Percentiles rank a stretch among this genome's conserved stretches.
phyloP scores from a whole-genome alignment of 192 early-diverging fungal species.

The Linnemannia hyalina region DNA sequence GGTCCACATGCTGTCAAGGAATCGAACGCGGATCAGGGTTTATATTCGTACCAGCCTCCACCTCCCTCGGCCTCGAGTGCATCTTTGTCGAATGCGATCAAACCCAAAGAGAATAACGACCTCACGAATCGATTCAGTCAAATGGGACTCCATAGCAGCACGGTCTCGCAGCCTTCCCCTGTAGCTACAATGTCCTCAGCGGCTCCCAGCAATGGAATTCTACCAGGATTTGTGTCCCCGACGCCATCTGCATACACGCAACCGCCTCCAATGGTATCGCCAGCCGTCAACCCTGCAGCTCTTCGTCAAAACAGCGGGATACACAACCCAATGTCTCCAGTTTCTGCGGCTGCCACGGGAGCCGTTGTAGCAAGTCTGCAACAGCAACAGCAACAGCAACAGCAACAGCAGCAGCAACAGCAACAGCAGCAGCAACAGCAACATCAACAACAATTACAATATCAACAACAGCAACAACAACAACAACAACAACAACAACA shows the following conservation, averaged over 20 bases:
- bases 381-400: slow-evolving; percentile 15
- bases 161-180: not conserved
- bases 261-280: slow-evolving; percentile 7
- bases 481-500: not conserved
- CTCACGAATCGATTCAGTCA: slow-evolving; percentile 27
- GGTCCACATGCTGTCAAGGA: slow-evolving; percentile 37
- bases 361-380: slow-evolving; percentile 35
- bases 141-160: slow-evolving; percentile 6
- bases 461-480: slow-evolving; percentile 6
- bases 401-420: not conserved
- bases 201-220: not conserved
- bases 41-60: slow-evolving; percentile 38
- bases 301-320: not conserved
- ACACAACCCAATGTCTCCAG: slow-evolving; percentile 34
- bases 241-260: not conserved
- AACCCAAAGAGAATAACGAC: slow-evolving; percentile 10
- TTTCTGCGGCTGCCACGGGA: slow-evolving; percentile 39
- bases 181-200: not conserved
- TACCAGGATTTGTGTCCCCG: not conserved
- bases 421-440: slow-evolving; percentile 18
- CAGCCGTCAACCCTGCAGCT: not conserved
- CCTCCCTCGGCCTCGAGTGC: slow-evolving; percentile 7
- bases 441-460: not conserved
- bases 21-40: not conserved
- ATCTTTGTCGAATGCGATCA: not conserved